phyloP scores from a whole-genome alignment of 257 asterid species.

The Solanum appendiculatum region DNA sequence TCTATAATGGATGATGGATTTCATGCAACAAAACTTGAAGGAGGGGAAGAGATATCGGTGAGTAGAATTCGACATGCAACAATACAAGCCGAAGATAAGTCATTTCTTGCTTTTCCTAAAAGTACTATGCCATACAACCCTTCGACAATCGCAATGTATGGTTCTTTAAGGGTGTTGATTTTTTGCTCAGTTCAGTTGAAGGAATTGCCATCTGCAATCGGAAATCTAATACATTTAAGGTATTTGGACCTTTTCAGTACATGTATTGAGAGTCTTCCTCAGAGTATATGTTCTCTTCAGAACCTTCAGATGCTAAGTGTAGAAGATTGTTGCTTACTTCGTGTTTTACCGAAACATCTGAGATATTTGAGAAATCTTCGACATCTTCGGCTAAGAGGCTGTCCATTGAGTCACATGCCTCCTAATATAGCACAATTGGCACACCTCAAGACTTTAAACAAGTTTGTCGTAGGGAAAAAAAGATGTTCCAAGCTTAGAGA shows the following conservation, averaged over 20 bases:
- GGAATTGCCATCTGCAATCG: not conserved
- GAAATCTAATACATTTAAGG: conserved; percentile 17
- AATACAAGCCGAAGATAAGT: not conserved
- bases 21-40: not conserved
- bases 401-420: conserved; percentile 15
- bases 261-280: conserved; percentile 2
- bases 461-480: conserved; percentile 11
- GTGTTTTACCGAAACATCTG: conserved; percentile 13
- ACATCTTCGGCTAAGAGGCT: not conserved
- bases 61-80: conserved; percentile 2
- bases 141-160: not conserved
- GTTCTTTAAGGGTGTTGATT: not conserved
- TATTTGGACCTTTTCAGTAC: conserved; percentile 7
- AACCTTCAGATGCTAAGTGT: conserved; percentile 21
- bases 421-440: conserved; percentile 12
- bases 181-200: not conserved
- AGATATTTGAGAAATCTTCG: not conserved
- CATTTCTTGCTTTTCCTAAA: conserved; percentile 2
- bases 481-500: conserved; percentile 12
- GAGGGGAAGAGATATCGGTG: not conserved
- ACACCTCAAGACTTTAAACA: conserved; percentile 12
- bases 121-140: not conserved
- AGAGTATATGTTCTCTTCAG: conserved; percentile 15
- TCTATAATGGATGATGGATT: conserved; percentile 11
- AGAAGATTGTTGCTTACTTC: not conserved